Base-by-base conservation (phyloP, 2,329 filamentous ascomycete genomes). In the Cadophora sp. region DNA sequence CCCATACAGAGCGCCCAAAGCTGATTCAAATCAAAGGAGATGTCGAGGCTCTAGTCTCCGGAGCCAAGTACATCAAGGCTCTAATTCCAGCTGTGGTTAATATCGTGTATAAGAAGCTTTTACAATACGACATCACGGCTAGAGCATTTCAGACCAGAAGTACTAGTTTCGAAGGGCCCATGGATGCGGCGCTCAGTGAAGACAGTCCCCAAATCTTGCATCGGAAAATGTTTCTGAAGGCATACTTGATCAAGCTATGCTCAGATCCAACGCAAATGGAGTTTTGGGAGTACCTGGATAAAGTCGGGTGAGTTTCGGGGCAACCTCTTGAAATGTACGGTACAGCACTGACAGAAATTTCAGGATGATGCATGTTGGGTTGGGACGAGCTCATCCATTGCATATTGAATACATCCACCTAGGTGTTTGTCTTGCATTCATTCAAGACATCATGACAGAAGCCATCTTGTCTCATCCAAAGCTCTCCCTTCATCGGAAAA, bases 391-490 rank as follows among this genome's bases (percentile, higher is more conserved):
- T 9, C 67, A 70, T 47, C 70, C 89, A 85, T 83, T 94, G 16
- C 91, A 94, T 75, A 84, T 95, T 72, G 91, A 94, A 77, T 94
- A 93, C 78, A 83, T 94, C 62, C 91, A 94, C 77, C 88, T 94
- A 33, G 90, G 91, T 62, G 86, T 83, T 51, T 89, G 87, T 62
- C 83, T 94, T 4, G 88, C 87, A 4, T 91, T 91, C 77, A 91
- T 94, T 74, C 90, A 93, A 75, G 91, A 94, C 73, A 85, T 92
- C 45, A 84, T 94, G 74, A 90, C 85, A 27, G 91, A 94, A 77
- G 91, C 91, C 20, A 88, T 94, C 62, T 83, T 95, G 47, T 89
- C 87, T 5, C 85, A 71, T 30, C 64, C 64, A 2, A 84, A 86
- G 2, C 81, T 95, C 39, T 82, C 84, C 39, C 83, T 92, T 71